Percentiles rank a stretch among this genome's conserved stretches.
phyloP scores from a whole-genome alignment of 495 filamentous ascomycete genomes.

The Hyaloscypha variabilis region DNA sequence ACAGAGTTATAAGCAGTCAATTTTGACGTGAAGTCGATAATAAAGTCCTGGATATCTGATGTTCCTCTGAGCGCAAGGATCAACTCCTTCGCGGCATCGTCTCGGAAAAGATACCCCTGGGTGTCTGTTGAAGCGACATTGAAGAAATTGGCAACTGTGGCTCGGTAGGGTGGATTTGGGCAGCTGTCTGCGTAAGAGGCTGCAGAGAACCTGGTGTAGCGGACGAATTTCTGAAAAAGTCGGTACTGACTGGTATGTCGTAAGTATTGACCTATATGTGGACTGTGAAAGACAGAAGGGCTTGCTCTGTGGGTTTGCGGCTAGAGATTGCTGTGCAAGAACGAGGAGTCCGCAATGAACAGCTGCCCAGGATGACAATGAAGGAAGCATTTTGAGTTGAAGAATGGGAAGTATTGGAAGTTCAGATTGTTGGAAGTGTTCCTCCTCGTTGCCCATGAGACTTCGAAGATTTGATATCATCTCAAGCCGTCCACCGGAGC shows the following conservation, averaged over 20 bases:
- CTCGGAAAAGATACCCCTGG: constrained; percentile 5
- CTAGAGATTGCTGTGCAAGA: too few relatives aligned
- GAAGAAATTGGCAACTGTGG: constrained; percentile 8
- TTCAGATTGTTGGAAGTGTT: too few relatives aligned
- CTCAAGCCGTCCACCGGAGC: too few relatives aligned
- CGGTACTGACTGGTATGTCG: background rate
- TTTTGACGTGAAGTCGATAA: background rate
- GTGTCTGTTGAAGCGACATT: constrained; percentile 8
- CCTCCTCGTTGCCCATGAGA: too few relatives aligned
- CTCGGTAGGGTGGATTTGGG: background rate
- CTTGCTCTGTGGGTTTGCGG: too few relatives aligned
- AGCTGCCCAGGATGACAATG: too few relatives aligned
- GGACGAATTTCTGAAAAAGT: constrained; percentile 2
- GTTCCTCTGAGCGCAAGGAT: constrained; percentile 14
- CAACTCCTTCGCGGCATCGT: constrained; percentile 12
- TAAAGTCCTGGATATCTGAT: constrained; percentile 3
- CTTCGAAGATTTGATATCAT: too few relatives aligned
- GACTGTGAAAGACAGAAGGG: too few relatives aligned
- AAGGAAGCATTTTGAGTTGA: too few relatives aligned
- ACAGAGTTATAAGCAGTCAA: background rate
- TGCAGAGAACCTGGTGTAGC: constrained; percentile 7
- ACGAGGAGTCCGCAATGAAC: too few relatives aligned
- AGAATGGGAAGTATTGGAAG: too few relatives aligned
- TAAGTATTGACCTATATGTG: too few relatives aligned
- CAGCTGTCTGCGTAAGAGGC: constrained; percentile 14